Evolutionary conservation across 495 filamentous ascomycete species (phyloP), one percentile per base, ranked within the genome.

Genomic region (Ramalina intermedia): DNA sequence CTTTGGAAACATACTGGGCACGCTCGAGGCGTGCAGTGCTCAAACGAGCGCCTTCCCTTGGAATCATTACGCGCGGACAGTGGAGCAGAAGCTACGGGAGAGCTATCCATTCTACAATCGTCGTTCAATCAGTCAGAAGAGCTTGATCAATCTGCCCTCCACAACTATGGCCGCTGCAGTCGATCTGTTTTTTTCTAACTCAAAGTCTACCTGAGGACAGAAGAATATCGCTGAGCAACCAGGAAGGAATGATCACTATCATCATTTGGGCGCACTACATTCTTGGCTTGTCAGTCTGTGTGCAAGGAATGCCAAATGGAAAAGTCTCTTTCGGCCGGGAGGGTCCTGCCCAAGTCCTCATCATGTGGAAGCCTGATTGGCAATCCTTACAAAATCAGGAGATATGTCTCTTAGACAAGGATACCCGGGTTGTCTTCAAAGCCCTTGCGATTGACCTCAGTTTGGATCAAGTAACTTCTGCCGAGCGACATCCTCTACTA

Each of bases 131-230:
- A 39, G 8, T 18, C 49, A 20, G 52, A 21, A 46, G 20, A 13
- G 6, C 44, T 46, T 20, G 41, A 50, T 21, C 18, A 53, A 39
- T 35, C 40, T 52, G 17, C 40, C 53, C 14, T 45, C 46, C 20
- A 51, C 37, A 12, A 37, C 46, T 14, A 53, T 56, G 50, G 26
- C 26, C 26, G 26, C 26, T 27, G 26, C 26, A 27, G 26, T 27
- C 26, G 54, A 56, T 46, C 53, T 53, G n/a, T 21, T 44, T 56
- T 16, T 46, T 48, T 40, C 20, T 56, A 14, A 51, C 49, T 39
- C 54, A 56, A 26, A 56, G 54, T 39, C 46, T 53, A 41, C 54
- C 54, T 11, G 46, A 53, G 46, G 50, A 56, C 21, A 37, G 54
- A 20, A 40, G 36, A 11, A 49, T 56, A 37, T n/a, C 18, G 13